These are phyloP conservation scores for Powellomyces hirtus DNA, from an alignment of 192 early-diverging fungal genomes.

Conservation along the genomic window DNA sequence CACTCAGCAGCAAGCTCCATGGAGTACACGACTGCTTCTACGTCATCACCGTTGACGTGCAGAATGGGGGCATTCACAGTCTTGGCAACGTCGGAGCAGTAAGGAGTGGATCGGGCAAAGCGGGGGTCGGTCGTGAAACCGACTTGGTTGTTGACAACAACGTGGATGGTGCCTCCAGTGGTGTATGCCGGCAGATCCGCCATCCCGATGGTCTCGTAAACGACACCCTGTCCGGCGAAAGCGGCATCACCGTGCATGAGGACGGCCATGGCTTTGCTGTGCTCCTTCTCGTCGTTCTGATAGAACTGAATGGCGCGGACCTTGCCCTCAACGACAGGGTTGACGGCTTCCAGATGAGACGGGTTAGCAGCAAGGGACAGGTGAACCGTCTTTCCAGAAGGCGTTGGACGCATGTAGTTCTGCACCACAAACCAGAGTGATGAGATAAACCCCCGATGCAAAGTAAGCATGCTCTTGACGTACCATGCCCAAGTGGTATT, in stretches of 20 bases:
- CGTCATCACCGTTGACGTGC: constrained; percentile 98
- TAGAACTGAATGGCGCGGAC: constrained; percentile 94
- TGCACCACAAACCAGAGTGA: constrained; percentile 34
- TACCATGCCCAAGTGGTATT: constrained; percentile 57
- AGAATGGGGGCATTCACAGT: constrained; percentile 94
- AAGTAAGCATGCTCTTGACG: not conserved
- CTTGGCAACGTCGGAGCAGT: constrained; percentile 98
- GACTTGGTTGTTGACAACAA: constrained; percentile 98
- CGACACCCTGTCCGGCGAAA: constrained; percentile 96
- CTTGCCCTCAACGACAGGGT: constrained; percentile 98
- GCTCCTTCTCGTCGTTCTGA: constrained; percentile 78
- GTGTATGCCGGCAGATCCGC: constrained; percentile 92
- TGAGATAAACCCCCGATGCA: not conserved
- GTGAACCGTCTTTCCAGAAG: constrained; percentile 94
- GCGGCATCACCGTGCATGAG: constrained; percentile 98
- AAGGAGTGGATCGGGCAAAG: constrained; percentile 90
- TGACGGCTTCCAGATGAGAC: constrained; percentile 96
- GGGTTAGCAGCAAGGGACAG: constrained; percentile 98
- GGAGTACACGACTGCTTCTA: constrained; percentile 92
- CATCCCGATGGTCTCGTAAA: constrained; percentile 97
- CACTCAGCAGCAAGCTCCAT: constrained; percentile 94
- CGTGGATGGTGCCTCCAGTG: constrained; percentile 95
- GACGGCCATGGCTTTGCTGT: constrained; percentile 84
- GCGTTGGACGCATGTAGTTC: constrained; percentile 96
- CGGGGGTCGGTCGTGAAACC: constrained; percentile 99